These are phyloP conservation scores for Hyaloraphidium curvatum DNA, from an alignment of 192 early-diverging fungal genomes.

Conservation along the genomic window DNA sequence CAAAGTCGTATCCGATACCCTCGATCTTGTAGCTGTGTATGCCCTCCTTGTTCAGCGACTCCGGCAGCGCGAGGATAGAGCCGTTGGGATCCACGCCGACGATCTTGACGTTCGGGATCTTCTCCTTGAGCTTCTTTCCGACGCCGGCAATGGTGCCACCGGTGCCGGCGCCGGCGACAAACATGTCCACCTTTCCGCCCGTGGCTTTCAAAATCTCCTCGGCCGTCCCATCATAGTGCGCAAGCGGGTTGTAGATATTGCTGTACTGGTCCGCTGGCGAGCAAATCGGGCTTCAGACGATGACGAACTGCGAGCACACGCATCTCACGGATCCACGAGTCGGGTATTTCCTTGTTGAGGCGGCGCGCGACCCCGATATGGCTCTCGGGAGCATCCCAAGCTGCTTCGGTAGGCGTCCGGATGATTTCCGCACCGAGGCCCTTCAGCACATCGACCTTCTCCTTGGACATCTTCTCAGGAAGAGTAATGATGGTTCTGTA, in stretches of 20 bases:
- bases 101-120: slow-evolving; percentile 60
- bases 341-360: slow-evolving; percentile 84
- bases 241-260: slow-evolving; percentile 93
- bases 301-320: no score
- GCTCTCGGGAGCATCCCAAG: slow-evolving; percentile 95
- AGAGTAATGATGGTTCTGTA: slow-evolving; percentile 96
- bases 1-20: slow-evolving; percentile 98
- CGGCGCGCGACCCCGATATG: slow-evolving; percentile 91
- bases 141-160: slow-evolving; percentile 94
- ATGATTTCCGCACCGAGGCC: slow-evolving; percentile 94
- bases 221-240: slow-evolving; percentile 62
- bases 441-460: slow-evolving; percentile 95
- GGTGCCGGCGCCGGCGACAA: slow-evolving; percentile 87
- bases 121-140: slow-evolving; percentile 90
- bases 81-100: slow-evolving; percentile 90
- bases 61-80: slow-evolving; percentile 82
- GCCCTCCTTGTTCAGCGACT: slow-evolving; percentile 46
- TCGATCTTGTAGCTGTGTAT: slow-evolving; percentile 72
- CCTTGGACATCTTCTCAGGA: slow-evolving; percentile 99
- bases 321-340: slow-evolving; percentile 90
- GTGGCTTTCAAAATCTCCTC: slow-evolving; percentile 41
- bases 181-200: slow-evolving; percentile 83
- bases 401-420: slow-evolving; percentile 97
- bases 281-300: no score
- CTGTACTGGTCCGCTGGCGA: slow-evolving; percentile 96